These are phyloP conservation scores for Leccinum aurantiacum DNA, from an alignment of 768 basidiomycete species.

Conservation along the genomic window DNA sequence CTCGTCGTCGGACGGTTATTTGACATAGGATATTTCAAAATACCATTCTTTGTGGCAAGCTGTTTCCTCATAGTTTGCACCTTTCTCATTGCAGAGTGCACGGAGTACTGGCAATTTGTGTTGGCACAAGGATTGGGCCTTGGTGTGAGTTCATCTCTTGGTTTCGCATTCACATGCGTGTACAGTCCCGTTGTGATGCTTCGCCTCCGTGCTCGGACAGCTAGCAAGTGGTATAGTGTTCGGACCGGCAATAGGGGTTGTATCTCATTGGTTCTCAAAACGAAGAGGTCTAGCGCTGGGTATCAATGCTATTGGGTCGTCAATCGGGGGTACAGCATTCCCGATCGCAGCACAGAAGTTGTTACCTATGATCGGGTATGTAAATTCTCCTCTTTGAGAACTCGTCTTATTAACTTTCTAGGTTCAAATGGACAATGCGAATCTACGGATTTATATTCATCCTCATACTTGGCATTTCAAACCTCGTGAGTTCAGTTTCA, in stretches of 20 bases:
- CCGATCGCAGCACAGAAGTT: slow-evolving; percentile 61
- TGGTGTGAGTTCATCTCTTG: slow-evolving; percentile 47
- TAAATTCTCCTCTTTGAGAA: neutral
- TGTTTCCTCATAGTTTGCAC: slow-evolving; percentile 51
- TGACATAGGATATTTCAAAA: slow-evolving; percentile 67
- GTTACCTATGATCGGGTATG: slow-evolving; percentile 55
- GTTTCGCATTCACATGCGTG: neutral
- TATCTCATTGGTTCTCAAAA: slow-evolving; percentile 75
- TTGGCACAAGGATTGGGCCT: slow-evolving; percentile 68
- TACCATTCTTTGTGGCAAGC: slow-evolving; percentile 49
- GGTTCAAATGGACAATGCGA: slow-evolving; percentile 77
- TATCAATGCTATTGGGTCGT: slow-evolving; percentile 65
- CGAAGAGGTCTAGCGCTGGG: slow-evolving; percentile 59
- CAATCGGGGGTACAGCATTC: slow-evolving; percentile 65
- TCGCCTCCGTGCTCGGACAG: slow-evolving; percentile 10
- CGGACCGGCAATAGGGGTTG: slow-evolving; percentile 55
- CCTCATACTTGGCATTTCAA: slow-evolving; percentile 51
- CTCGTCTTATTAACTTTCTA: slow-evolving; percentile 22
- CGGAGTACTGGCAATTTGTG: slow-evolving; percentile 70
- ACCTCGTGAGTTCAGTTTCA: slow-evolving; percentile 41
- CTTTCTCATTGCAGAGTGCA: slow-evolving; percentile 69
- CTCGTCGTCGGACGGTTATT: slow-evolving; percentile 67
- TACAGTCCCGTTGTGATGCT: neutral
- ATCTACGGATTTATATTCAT: slow-evolving; percentile 66
- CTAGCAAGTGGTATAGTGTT: slow-evolving; percentile 59